Percentiles rank a stretch among this genome's conserved stretches.
These are phyloP conservation scores for Xylariales sp. DNA, from an alignment of 2,329 filamentous ascomycete genomes.

Conservation along the genomic window DNA sequence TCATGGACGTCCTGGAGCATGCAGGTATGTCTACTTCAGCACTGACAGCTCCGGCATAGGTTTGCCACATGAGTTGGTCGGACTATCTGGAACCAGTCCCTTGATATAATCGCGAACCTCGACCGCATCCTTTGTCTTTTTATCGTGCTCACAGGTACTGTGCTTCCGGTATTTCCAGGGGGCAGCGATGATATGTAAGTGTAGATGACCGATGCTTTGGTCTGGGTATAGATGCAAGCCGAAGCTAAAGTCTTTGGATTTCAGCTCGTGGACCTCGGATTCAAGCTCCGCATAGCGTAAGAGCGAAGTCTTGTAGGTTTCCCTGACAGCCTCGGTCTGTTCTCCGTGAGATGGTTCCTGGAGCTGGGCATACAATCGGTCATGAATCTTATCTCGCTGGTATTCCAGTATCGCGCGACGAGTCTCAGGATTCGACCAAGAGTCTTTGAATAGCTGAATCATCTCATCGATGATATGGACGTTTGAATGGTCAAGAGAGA, in stretches of 20 bases:
- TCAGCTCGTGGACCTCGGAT: constrained; percentile 4
- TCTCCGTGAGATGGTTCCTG: background rate
- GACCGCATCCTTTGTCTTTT: constrained; percentile 18
- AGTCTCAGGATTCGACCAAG: constrained; percentile 9
- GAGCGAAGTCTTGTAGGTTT: background rate
- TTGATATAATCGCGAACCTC: constrained; percentile 15
- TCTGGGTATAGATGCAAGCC: constrained; percentile 19
- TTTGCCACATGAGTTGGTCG: too few species aligned
- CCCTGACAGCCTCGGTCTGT: background rate
- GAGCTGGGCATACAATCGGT: background rate
- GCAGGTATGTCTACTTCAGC: too few species aligned
- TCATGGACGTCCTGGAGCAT: too few species aligned
- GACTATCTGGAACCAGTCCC: too few species aligned
- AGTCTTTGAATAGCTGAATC: constrained; percentile 10
- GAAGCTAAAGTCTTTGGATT: constrained; percentile 15
- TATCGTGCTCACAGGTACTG: constrained; percentile 15
- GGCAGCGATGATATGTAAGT: constrained; percentile 18
- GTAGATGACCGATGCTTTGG: constrained; percentile 16
- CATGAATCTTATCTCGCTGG: constrained; percentile 11
- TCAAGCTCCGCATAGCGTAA: constrained; percentile 11
- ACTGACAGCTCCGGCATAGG: too few species aligned
- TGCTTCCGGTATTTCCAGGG: constrained; percentile 8
- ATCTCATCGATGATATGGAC: constrained; percentile 16
- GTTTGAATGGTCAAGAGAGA: constrained; percentile 10
- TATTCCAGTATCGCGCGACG: constrained; percentile 9